Conservation (phyloP, 73 alveolate species). For the Breviolum minutum region DNA sequence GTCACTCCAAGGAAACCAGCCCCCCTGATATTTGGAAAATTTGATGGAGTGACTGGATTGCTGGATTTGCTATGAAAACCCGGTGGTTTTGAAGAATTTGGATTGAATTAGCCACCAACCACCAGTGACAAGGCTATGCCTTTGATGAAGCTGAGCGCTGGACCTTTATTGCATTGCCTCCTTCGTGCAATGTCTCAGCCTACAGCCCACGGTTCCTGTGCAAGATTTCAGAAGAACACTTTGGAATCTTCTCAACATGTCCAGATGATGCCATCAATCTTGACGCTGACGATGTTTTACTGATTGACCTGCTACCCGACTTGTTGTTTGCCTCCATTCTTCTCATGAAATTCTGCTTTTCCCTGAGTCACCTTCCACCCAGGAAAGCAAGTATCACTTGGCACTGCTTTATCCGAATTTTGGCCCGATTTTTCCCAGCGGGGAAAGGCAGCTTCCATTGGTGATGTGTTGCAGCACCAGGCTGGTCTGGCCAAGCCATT, state of each 20-base stretch:
- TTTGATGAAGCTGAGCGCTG: conserved; percentile 40
- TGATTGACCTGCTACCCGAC: background rate
- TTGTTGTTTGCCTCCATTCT: background rate
- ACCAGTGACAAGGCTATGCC: conserved; percentile 51
- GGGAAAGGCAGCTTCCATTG: conserved; percentile 66
- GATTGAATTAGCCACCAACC: background rate
- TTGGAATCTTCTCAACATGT: background rate
- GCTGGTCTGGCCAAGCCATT: conserved; percentile 82
- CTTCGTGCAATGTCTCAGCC: conserved; percentile 60
- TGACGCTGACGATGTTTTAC: background rate
- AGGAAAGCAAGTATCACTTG: conserved; percentile 67
- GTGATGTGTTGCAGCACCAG: conserved; percentile 70
- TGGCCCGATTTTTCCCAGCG: conserved; percentile 84
- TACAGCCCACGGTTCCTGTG: conserved; percentile 25
- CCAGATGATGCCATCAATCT: background rate
- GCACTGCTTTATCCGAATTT: conserved; percentile 26
- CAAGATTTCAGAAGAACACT: background rate
- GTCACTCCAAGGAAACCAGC: background rate
- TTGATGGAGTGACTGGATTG: no score
- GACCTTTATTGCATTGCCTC: conserved; percentile 51
- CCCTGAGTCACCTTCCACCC: background rate
- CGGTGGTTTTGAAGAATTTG: no score
- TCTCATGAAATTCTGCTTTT: background rate
- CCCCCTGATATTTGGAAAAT: no score
- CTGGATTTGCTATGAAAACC: no score